Evolutionary conservation across 495 filamentous ascomycete species (phyloP), one percentile per base, ranked within the genome.

Genomic region (Penicillium alfredii): DNA sequence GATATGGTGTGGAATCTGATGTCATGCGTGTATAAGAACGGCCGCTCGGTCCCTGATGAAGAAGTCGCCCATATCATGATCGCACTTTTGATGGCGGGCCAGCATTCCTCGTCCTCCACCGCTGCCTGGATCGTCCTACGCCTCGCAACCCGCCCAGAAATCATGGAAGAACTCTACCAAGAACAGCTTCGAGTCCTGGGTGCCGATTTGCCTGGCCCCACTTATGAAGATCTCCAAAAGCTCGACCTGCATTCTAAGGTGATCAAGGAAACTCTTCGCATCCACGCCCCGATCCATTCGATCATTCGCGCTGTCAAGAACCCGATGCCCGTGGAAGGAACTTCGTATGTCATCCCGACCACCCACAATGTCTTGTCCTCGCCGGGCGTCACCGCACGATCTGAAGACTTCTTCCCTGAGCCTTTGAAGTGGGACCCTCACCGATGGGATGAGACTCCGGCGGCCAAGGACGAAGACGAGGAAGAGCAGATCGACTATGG

Each of bases 1-100:
- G 77, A 81, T 44, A 82, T 82, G 78, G 76, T 81, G 38, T 81
- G 77, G 77, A 79, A 80, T 44, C 58, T 82, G 28, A 82, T 81
- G 78, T 64, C 63, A 20, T 77, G 69, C 57, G 63, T 53, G 10
- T 82, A 82, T 59, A 82, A 81, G 53, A 66, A 80, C 42, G 78
- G 78, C 37, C 74, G 58, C 12, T 68, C 66, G 4, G 51, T 80
- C n/a, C 76, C 77, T 1, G 76, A 82, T 42, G 55, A 69, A 42
- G 76, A 82, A 45, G 60, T 81, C 34, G 78, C 77, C 4, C 74
- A 79, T 45, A 80, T 82, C 68, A 81, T 82, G 78, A 82, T 82
- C 39, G 77, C 76, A 9, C 58, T 81, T 10, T 63, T 82, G 27
- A 78, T 81, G 74, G 77, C 77, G 28, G 78, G 78, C 28, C 78